phyloP scores from a whole-genome alignment of 306 rosid species.

The Fragaria ananassa region DNA sequence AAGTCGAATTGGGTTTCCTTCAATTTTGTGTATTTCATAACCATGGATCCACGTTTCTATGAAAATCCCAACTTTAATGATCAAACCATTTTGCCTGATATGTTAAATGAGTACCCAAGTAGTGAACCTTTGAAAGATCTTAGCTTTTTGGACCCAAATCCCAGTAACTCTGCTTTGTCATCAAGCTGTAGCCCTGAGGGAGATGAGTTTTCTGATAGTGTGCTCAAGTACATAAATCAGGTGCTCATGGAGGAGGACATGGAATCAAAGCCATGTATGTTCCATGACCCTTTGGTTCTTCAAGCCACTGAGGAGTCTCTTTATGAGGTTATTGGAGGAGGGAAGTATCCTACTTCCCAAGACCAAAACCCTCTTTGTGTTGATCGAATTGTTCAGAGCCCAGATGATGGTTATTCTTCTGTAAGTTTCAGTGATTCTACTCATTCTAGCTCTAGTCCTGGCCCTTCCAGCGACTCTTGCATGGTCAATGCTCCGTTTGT shows the following conservation, averaged over 20 bases:
- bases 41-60: background rate
- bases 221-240: constrained; percentile 49
- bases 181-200: constrained; percentile 21
- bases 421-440: constrained; percentile 22
- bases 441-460: constrained; percentile 10
- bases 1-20: background rate
- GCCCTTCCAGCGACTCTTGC: constrained; percentile 26
- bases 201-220: constrained; percentile 41
- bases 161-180: background rate
- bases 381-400: constrained; percentile 27
- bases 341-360: constrained; percentile 19
- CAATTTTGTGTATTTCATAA: background rate
- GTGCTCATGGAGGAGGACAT: constrained; percentile 64
- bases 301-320: constrained; percentile 55
- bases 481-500: constrained; percentile 22
- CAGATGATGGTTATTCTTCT: constrained; percentile 31
- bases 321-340: constrained; percentile 38
- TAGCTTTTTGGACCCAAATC: constrained; percentile 12
- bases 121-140: constrained; percentile 16
- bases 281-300: constrained; percentile 50
- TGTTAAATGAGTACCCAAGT: constrained; percentile 22
- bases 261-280: constrained; percentile 46
- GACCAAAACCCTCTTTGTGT: constrained; percentile 13
- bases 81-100: constrained; percentile 11
- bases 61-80: background rate